These are phyloP conservation scores for Sporothrix mexicana DNA, from an alignment of 2,329 filamentous ascomycete species.

Conservation along the genomic window DNA sequence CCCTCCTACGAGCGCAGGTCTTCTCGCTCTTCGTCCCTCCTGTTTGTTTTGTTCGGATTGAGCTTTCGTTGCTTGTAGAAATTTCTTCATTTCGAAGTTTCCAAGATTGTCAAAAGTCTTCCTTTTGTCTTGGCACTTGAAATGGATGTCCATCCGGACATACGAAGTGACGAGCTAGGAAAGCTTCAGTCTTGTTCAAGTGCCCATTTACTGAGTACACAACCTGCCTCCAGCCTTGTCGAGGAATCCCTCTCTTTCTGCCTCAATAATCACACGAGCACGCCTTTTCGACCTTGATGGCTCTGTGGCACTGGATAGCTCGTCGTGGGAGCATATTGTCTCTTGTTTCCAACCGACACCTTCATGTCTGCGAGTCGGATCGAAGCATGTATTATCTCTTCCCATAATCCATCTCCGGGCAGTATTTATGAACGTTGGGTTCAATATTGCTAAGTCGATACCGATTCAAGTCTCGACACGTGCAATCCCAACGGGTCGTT, in stretches of 20 bases:
- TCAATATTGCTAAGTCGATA: no score
- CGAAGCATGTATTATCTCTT: no score
- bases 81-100: neutral
- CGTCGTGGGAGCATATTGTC: no score
- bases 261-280: neutral
- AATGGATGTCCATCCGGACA: neutral
- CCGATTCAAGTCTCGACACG: neutral
- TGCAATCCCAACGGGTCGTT: neutral
- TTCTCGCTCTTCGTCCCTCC: conserved; percentile 12
- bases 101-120: neutral
- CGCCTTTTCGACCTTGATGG: neutral
- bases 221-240: neutral
- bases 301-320: neutral
- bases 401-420: no score
- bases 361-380: no score
- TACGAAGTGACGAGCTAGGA: no score
- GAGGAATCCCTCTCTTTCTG: neutral
- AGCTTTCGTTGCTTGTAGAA: neutral
- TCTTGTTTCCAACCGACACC: no score
- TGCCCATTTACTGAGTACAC: no score
- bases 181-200: no score
- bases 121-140: neutral
- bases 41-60: neutral
- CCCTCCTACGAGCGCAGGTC: neutral
- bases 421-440: no score